These are phyloP conservation scores for Zancudomyces culisetae DNA, from an alignment of 371 early-diverging fungal genomes.

Conservation along the genomic window DNA sequence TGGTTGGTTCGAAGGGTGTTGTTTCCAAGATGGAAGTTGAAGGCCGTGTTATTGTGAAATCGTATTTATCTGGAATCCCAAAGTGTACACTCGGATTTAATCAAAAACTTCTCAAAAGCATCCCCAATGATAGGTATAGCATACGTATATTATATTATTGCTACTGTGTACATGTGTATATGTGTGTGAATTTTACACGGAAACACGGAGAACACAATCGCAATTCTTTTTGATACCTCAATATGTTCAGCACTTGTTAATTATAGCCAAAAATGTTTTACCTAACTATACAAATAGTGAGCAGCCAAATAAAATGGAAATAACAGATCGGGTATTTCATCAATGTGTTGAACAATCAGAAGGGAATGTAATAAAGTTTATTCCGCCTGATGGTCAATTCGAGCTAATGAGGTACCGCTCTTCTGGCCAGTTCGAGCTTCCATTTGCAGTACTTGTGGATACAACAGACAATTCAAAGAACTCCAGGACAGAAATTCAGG, in stretches of 20 bases:
- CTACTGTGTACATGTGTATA: too few species aligned
- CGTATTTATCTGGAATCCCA: constrained; percentile 96
- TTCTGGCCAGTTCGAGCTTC: constrained; percentile 72
- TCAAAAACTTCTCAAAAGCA: constrained; percentile 64
- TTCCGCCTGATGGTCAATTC: constrained; percentile 98
- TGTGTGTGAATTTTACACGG: too few species aligned
- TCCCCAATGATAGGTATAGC: constrained; percentile 38
- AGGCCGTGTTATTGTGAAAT: constrained; percentile 90
- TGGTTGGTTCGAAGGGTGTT: constrained; percentile 91
- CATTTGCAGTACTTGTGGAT: constrained; percentile 87
- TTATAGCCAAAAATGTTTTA: too few species aligned
- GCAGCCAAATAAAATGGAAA: too few species aligned
- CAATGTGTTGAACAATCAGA: constrained; percentile 89
- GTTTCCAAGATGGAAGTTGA: constrained; percentile 85
- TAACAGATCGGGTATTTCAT: constrained; percentile 97
- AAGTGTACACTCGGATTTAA: constrained; percentile 92
- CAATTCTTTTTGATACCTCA: too few species aligned
- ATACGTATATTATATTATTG: too few species aligned
- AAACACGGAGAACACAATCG: too few species aligned
- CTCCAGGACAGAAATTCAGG: constrained; percentile 61
- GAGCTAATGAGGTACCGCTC: constrained; percentile 97
- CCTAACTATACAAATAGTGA: too few species aligned
- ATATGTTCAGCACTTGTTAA: too few species aligned
- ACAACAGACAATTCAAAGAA: constrained; percentile 51
- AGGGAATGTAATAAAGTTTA: constrained; percentile 89